Evolutionary conservation across 495 filamentous ascomycete species (phyloP).

Genomic region (Xylaria palmicola): DNA sequence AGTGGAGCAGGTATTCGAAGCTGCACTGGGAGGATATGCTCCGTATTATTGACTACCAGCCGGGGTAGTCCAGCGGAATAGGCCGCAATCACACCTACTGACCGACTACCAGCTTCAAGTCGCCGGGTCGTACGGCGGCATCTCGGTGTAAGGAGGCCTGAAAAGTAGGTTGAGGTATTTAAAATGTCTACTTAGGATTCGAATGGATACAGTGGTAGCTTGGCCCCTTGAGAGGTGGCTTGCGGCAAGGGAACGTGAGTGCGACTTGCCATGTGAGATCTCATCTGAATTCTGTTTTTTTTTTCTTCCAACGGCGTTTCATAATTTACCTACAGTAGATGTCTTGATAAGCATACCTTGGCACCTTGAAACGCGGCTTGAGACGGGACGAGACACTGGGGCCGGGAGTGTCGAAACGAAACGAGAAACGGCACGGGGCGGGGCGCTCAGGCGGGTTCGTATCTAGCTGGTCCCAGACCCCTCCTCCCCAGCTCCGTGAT

Average conservation of each 20-base stretch:
- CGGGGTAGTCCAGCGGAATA: too few species aligned
- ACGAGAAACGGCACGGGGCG: not conserved
- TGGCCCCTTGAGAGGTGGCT: not conserved
- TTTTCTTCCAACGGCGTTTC: too few species aligned
- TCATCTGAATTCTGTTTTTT: too few species aligned
- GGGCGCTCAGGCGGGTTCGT: not conserved
- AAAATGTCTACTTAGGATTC: not conserved
- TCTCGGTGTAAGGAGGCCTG: not conserved
- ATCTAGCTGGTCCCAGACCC: too few species aligned
- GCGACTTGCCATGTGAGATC: too few species aligned
- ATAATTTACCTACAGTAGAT: not conserved
- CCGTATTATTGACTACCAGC: too few species aligned
- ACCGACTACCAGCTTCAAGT: not conserved
- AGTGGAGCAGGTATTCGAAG: not conserved
- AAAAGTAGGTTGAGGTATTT: not conserved
- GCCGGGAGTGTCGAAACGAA: constrained; percentile 4
- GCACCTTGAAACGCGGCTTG: constrained; percentile 10
- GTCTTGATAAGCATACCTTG: not conserved
- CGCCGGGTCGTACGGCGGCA: not conserved
- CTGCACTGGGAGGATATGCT: not conserved
- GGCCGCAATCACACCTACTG: not conserved
- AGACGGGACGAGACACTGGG: not conserved
- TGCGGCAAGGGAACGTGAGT: not conserved
- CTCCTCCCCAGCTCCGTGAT: not conserved
- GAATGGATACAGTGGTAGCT: not conserved